Percentiles rank a stretch among this genome's conserved stretches.
phyloP scores from a whole-genome alignment of 176 grass and related monocot species.

The Poa annua region DNA sequence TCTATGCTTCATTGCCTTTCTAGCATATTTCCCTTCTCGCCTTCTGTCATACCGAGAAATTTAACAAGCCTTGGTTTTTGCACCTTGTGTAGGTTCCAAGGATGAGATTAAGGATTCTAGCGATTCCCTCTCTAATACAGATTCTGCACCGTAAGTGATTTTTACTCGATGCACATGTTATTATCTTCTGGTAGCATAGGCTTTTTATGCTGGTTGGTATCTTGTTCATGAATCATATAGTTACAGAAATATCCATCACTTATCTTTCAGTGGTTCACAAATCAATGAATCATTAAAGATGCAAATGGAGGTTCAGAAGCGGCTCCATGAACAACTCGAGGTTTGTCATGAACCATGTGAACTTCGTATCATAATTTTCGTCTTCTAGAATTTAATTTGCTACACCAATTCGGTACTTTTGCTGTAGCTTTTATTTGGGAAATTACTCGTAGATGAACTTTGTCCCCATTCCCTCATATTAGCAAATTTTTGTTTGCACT shows the following conservation, averaged over 20 bases:
- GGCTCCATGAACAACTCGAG: slow-evolving; percentile 95
- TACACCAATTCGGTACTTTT: slow-evolving; percentile 3
- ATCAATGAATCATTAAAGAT: slow-evolving; percentile 85
- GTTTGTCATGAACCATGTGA: slow-evolving; percentile 44
- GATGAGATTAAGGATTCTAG: slow-evolving; percentile 87
- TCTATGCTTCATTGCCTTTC: slow-evolving; percentile 42
- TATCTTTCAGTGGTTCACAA: slow-evolving; percentile 75
- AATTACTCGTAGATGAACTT: neutral
- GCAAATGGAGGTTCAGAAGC: slow-evolving; percentile 99
- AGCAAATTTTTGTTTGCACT: neutral
- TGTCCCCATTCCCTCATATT: neutral
- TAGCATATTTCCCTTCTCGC: neutral
- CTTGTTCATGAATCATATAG: neutral
- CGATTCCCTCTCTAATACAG: slow-evolving; percentile 67
- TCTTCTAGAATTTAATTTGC: neutral
- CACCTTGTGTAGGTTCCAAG: slow-evolving; percentile 70
- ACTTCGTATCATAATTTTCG: neutral
- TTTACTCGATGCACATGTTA: slow-evolving; percentile 7
- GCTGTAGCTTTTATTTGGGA: neutral
- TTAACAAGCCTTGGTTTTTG: slow-evolving; percentile 29
- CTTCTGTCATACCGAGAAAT: neutral
- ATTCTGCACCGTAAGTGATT: slow-evolving; percentile 81
- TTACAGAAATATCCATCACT: slow-evolving; percentile 38
- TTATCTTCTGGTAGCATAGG: neutral
- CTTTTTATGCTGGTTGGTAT: neutral